Percentiles rank a stretch among this genome's conserved stretches.
phyloP scores from a whole-genome alignment of 169 alveolate genomes.

The Plasmodium chabaudi region DNA sequence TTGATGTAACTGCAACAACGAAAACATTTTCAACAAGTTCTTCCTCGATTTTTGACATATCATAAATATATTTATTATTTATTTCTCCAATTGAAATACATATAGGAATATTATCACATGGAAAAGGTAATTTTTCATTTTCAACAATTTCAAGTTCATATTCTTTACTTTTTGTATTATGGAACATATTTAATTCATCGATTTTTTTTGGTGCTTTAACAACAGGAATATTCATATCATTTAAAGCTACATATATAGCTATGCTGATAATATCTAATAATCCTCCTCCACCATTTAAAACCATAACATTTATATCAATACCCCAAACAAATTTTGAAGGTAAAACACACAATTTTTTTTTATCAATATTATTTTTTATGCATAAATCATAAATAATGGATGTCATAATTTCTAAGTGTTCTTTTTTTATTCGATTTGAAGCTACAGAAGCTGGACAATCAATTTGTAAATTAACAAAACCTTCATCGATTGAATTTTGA shows the following conservation, averaged over 20 bases:
- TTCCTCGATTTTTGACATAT: slow-evolving; percentile 75
- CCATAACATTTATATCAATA: slow-evolving; percentile 80
- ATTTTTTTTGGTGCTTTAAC: slow-evolving; percentile 77
- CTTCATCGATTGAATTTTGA: slow-evolving; percentile 46
- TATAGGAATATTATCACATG: slow-evolving; percentile 63
- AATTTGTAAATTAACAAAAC: slow-evolving; percentile 60
- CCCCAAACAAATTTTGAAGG: slow-evolving; percentile 83
- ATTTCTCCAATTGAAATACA: slow-evolving; percentile 74
- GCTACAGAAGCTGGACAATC: slow-evolving; percentile 75
- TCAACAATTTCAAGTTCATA: slow-evolving; percentile 65
- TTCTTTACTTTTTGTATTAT: slow-evolving; percentile 59
- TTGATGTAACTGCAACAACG: slow-evolving; percentile 68
- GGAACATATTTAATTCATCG: slow-evolving; percentile 69
- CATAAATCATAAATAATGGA: slow-evolving; percentile 74
- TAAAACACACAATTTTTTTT: slow-evolving; percentile 78
- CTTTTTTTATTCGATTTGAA: slow-evolving; percentile 69
- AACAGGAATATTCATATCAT: slow-evolving; percentile 78
- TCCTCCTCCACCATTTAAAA: slow-evolving; percentile 83
- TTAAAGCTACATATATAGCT: slow-evolving; percentile 80
- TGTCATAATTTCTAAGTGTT: slow-evolving; percentile 66
- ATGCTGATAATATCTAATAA: slow-evolving; percentile 81
- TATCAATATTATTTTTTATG: slow-evolving; percentile 72
- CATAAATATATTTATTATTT: slow-evolving; percentile 66
- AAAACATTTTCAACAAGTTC: slow-evolving; percentile 67
- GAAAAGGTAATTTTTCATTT: slow-evolving; percentile 34